A percentile compares a stretch with the other conserved stretches of the same genome.
Evolutionary conservation across 495 filamentous ascomycete species (phyloP).

Genomic region (Penicillium crystallinum): DNA sequence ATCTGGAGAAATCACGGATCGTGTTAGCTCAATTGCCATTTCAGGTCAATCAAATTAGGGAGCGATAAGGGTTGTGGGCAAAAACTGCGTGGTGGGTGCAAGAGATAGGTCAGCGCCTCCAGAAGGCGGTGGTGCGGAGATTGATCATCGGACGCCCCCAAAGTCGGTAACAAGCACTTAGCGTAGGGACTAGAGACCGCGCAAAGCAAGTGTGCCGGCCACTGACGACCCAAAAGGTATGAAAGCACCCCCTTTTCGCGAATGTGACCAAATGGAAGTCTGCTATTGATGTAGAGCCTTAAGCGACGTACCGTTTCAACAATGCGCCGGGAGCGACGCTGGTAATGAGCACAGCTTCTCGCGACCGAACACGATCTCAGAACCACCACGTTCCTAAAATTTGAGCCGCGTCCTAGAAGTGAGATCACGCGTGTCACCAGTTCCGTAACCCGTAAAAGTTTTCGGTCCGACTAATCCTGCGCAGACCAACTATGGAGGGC

Average conservation of each 20-base stretch:
- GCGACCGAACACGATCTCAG: slow-evolving; percentile 35
- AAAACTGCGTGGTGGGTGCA: slow-evolving; percentile 20
- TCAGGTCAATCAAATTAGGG: slow-evolving; percentile 3
- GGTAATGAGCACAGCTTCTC: slow-evolving; percentile 34
- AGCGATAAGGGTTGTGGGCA: slow-evolving; percentile 7
- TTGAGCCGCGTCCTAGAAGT: neutral
- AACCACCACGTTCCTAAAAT: slow-evolving; percentile 24
- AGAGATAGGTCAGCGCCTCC: slow-evolving; percentile 23
- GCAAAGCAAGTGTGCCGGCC: slow-evolving; percentile 11
- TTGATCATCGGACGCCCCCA: slow-evolving; percentile 40
- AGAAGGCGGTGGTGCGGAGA: slow-evolving; percentile 47
- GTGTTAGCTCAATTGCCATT: slow-evolving; percentile 29
- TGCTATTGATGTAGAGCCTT: slow-evolving; percentile 14
- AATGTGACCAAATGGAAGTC: neutral
- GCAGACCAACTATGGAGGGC: slow-evolving; percentile 18
- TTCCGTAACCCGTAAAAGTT: slow-evolving; percentile 9
- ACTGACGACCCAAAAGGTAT: neutral
- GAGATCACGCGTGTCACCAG: slow-evolving; percentile 17
- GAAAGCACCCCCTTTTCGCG: neutral
- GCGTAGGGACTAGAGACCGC: slow-evolving; percentile 20
- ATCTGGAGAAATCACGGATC: slow-evolving; percentile 14
- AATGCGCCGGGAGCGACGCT: slow-evolving; percentile 40
- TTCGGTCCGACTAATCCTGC: slow-evolving; percentile 14
- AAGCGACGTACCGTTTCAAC: slow-evolving; percentile 40
- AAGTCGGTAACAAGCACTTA: slow-evolving; percentile 22